Percentiles rank a stretch among this genome's conserved stretches.
Evolutionary conservation across 2,329 filamentous ascomycete species (phyloP).

Genomic region (Talaromyces sp.): DNA sequence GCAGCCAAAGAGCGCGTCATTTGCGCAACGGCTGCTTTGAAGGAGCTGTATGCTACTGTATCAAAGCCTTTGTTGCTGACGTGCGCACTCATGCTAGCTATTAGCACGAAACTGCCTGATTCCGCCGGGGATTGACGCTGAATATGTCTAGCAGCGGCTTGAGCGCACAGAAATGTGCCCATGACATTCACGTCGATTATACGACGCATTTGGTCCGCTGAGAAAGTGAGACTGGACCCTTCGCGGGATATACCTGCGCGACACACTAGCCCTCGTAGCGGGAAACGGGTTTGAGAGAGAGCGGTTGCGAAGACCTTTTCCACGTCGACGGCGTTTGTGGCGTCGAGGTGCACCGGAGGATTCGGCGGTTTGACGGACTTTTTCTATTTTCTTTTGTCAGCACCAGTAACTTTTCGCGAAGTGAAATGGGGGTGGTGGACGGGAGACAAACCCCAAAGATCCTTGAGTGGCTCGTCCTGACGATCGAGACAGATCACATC

Average conservation of each 20-base stretch:
- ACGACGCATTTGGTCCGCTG: background rate
- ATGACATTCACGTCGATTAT: background rate
- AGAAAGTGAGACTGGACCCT: background rate
- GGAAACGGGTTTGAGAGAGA: too few species aligned
- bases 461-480: background rate
- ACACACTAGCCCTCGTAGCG: too few species aligned
- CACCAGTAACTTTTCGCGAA: too few species aligned
- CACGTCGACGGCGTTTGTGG: background rate
- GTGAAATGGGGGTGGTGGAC: too few species aligned
- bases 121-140: background rate
- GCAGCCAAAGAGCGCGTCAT: background rate
- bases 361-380: too few species aligned
- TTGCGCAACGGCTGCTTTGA: background rate
- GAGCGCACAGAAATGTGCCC: background rate
- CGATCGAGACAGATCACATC: background rate
- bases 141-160: background rate
- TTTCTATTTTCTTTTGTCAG: too few species aligned
- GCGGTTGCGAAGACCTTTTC: background rate
- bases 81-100: background rate
- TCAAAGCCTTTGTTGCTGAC: background rate
- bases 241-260: background rate
- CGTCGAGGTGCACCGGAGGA: background rate
- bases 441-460: background rate
- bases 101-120: background rate
- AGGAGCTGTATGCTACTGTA: background rate